Conservation (phyloP, 805 yeast genomes). For the Ogataea ganodermae region DNA sequence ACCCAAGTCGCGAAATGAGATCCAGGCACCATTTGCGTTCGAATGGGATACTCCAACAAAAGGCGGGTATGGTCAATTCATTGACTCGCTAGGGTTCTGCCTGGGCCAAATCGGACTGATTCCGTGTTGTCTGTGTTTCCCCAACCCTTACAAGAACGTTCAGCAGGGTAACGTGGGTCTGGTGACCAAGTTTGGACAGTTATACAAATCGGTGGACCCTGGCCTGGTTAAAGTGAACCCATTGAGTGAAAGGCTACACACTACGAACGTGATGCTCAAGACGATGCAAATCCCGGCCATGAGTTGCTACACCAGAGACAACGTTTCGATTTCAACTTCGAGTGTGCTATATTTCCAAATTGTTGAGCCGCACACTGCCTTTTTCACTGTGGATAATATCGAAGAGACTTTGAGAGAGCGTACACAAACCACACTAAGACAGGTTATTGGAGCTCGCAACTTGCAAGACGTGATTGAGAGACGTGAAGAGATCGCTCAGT, state of each 20-base stretch:
- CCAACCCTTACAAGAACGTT: slow-evolving; percentile 61
- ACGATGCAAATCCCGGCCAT: slow-evolving; percentile 69
- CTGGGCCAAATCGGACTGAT: slow-evolving; percentile 57
- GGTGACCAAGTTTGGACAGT: slow-evolving; percentile 65
- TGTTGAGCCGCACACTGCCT: slow-evolving; percentile 66
- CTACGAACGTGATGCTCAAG: slow-evolving; percentile 56
- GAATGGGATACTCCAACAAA: slow-evolving; percentile 37
- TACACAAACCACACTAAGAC: slow-evolving; percentile 72
- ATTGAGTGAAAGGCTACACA: slow-evolving; percentile 56
- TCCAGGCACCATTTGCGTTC: slow-evolving; percentile 32
- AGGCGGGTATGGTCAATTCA: slow-evolving; percentile 41
- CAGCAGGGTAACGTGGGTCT: slow-evolving; percentile 71
- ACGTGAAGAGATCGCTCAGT: slow-evolving; percentile 67
- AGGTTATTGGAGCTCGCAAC: slow-evolving; percentile 64
- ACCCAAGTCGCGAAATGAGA: slow-evolving; percentile 25
- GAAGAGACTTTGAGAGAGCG: slow-evolving; percentile 60
- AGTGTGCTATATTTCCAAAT: slow-evolving; percentile 69
- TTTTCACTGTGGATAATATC: slow-evolving; percentile 56
- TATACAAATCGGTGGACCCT: slow-evolving; percentile 66
- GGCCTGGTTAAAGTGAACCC: slow-evolving; percentile 67
- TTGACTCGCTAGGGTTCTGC: slow-evolving; percentile 43
- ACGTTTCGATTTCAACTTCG: slow-evolving; percentile 60
- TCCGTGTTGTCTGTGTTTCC: slow-evolving; percentile 55
- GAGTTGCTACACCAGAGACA: slow-evolving; percentile 69
- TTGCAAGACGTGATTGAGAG: slow-evolving; percentile 74